Evolutionary conservation across 371 early-diverging fungal species (phyloP).

Genomic region (Fennellomyces sp.): DNA sequence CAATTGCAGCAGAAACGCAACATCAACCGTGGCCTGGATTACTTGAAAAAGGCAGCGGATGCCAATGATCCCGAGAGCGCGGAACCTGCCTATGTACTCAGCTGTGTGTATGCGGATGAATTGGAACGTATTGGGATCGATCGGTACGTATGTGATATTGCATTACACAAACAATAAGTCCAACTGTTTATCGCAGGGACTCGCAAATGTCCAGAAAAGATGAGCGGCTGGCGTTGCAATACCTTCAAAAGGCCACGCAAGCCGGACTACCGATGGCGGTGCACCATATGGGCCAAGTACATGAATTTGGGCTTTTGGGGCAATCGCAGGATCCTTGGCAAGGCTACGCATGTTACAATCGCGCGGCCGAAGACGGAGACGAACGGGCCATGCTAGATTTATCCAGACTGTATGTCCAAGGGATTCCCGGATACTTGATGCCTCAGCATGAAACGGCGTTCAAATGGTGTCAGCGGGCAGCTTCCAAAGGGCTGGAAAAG

Average conservation of each 20-base stretch:
- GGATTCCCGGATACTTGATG: constrained; percentile 18
- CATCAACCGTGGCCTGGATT: constrained; percentile 15
- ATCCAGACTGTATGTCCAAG: constrained; percentile 15
- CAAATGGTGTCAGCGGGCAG: constrained; percentile 32
- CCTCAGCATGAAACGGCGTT: constrained; percentile 19
- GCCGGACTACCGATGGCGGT: constrained; percentile 14
- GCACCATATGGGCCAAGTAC: constrained; percentile 19
- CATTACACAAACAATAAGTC: not conserved
- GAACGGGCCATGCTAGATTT: constrained; percentile 23
- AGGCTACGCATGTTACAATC: constrained; percentile 13
- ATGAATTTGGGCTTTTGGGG: constrained; percentile 19
- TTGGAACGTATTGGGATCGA: constrained; percentile 19
- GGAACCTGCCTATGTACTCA: constrained; percentile 40
- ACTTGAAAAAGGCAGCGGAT: constrained; percentile 26
- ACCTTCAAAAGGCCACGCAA: constrained; percentile 17
- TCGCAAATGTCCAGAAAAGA: constrained; percentile 13
- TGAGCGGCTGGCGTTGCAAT: constrained; percentile 13
- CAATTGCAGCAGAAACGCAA: constrained; percentile 18
- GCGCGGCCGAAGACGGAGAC: constrained; percentile 24
- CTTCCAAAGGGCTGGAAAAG: constrained; percentile 20
- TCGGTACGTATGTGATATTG: constrained; percentile 1
- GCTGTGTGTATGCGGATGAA: constrained; percentile 41
- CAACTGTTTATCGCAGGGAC: not conserved
- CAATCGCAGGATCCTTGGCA: constrained; percentile 12
- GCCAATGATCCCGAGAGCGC: constrained; percentile 27